Percentiles rank a stretch among this genome's conserved stretches.
Conservation (phyloP, 148 eudicot genomes). For the Pouteria glomerata region DNA sequence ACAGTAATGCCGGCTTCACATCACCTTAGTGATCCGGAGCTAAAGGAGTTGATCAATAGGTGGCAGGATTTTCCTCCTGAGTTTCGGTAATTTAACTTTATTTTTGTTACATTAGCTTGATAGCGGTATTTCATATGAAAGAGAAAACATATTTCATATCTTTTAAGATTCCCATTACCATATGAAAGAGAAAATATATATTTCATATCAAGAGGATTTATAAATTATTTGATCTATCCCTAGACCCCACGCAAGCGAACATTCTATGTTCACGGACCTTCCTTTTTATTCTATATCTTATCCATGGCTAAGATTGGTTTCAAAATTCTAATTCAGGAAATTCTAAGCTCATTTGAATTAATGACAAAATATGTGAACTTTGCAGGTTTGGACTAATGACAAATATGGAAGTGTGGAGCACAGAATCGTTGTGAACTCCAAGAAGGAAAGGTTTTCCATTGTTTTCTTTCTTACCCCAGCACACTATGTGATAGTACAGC, state of each 20-base stretch:
- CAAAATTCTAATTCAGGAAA: neutral
- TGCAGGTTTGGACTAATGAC: slow-evolving; percentile 72
- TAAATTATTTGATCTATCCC: too few species aligned
- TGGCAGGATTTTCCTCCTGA: slow-evolving; percentile 44
- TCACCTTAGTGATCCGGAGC: slow-evolving; percentile 18
- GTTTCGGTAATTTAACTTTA: slow-evolving; percentile 28
- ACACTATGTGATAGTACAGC: slow-evolving; percentile 45
- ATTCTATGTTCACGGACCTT: too few species aligned
- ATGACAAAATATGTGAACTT: neutral
- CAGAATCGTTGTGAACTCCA: slow-evolving; percentile 39
- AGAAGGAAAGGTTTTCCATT: slow-evolving; percentile 46
- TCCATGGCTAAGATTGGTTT: neutral
- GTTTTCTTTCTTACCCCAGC: slow-evolving; percentile 51
- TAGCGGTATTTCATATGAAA: neutral
- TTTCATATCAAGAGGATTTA: too few species aligned
- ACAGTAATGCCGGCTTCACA: slow-evolving; percentile 37
- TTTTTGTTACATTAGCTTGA: neutral
- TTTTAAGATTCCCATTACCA: too few species aligned
- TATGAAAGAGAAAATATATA: too few species aligned
- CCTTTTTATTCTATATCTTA: neutral
- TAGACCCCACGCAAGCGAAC: too few species aligned
- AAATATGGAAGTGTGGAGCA: slow-evolving; percentile 66
- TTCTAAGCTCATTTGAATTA: too few species aligned
- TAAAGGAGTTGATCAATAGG: slow-evolving; percentile 30
- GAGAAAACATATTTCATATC: neutral